These are phyloP conservation scores for Vairimorpha ceranae DNA, from an alignment of 371 early-diverging fungal genomes.

Conservation along the genomic window DNA sequence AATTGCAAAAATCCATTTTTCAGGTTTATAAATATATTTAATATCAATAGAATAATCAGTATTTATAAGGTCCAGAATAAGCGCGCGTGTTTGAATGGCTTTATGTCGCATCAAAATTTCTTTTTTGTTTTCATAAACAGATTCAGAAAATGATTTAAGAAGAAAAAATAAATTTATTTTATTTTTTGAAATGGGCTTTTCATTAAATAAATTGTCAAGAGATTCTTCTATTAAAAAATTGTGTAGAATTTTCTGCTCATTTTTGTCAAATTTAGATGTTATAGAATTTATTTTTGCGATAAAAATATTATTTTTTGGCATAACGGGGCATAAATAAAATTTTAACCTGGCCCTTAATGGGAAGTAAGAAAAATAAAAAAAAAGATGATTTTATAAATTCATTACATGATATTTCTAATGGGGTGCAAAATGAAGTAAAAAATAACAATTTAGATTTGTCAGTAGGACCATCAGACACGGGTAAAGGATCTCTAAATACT, in stretches of 20 bases:
- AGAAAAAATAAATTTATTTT: slow-evolving; percentile 31
- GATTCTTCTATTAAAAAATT: slow-evolving; percentile 13
- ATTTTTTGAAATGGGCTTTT: slow-evolving; percentile 4
- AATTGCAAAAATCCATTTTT: slow-evolving; percentile 41
- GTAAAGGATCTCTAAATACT: background rate
- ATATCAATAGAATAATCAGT: slow-evolving; percentile 39
- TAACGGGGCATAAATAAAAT: background rate
- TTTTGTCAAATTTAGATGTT: slow-evolving; percentile 32
- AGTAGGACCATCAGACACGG: too few relatives aligned
- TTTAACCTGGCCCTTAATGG: background rate
- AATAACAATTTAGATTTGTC: background rate
- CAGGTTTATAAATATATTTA: slow-evolving; percentile 41
- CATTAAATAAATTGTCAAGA: slow-evolving; percentile 22
- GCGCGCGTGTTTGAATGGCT: slow-evolving; percentile 32
- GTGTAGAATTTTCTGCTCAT: slow-evolving; percentile 16
- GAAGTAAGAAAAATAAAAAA: background rate
- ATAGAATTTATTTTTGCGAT: slow-evolving; percentile 29
- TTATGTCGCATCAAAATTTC: slow-evolving; percentile 24
- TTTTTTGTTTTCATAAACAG: background rate
- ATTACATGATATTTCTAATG: background rate
- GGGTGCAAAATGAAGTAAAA: background rate
- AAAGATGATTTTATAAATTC: slow-evolving; percentile 1
- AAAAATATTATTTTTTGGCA: slow-evolving; percentile 3
- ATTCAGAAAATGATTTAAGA: background rate
- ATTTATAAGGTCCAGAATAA: slow-evolving; percentile 45